Percentiles rank a stretch among this genome's conserved stretches.
These are phyloP conservation scores for Ophiostoma ips DNA, from an alignment of 2,329 filamentous ascomycete species.

Conservation along the genomic window DNA sequence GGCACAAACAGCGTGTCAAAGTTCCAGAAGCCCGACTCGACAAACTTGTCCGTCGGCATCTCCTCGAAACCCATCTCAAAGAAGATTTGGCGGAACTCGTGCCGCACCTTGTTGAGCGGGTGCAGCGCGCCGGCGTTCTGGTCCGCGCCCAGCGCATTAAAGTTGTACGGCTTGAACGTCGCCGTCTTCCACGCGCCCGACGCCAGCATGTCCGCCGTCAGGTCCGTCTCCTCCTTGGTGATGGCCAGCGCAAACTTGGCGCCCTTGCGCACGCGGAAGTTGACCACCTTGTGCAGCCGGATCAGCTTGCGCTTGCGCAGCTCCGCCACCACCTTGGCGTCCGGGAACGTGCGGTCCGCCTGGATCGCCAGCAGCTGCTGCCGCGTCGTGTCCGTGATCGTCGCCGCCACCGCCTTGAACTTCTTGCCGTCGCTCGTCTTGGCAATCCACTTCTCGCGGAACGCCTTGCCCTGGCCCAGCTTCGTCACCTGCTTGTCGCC, in stretches of 20 bases:
- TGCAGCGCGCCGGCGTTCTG: conserved; percentile 48
- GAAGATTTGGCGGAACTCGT: conserved; percentile 95
- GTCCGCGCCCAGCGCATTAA: conserved; percentile 41
- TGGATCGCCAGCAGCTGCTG: conserved; percentile 63
- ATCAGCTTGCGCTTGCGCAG: conserved; percentile 88
- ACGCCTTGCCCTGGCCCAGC: conserved; percentile 88
- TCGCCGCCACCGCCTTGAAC: conserved; percentile 44
- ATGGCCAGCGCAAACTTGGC: conserved; percentile 80
- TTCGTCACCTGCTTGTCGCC: conserved; percentile 62
- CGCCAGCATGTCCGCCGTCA: conserved; percentile 85
- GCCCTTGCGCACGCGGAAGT: conserved; percentile 73
- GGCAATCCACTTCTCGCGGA: conserved; percentile 61
- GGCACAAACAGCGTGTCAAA: conserved; percentile 95
- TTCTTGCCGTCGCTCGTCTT: conserved; percentile 42
- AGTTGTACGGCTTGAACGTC: conserved; percentile 57
- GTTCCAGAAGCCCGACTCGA: conserved; percentile 98
- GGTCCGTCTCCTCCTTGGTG: conserved; percentile 82
- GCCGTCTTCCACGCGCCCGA: conserved; percentile 85
- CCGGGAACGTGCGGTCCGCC: conserved; percentile 49
- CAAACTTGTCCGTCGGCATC: conserved; percentile 88
- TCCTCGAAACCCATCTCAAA: conserved; percentile 98
- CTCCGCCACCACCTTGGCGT: conserved; percentile 65
- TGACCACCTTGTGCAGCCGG: conserved; percentile 68
- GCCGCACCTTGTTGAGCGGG: conserved; percentile 82
- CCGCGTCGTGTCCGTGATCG: conserved; percentile 66